phyloP scores from a whole-genome alignment of 2,329 filamentous ascomycete species.

The Cytospora chrysosperma region DNA sequence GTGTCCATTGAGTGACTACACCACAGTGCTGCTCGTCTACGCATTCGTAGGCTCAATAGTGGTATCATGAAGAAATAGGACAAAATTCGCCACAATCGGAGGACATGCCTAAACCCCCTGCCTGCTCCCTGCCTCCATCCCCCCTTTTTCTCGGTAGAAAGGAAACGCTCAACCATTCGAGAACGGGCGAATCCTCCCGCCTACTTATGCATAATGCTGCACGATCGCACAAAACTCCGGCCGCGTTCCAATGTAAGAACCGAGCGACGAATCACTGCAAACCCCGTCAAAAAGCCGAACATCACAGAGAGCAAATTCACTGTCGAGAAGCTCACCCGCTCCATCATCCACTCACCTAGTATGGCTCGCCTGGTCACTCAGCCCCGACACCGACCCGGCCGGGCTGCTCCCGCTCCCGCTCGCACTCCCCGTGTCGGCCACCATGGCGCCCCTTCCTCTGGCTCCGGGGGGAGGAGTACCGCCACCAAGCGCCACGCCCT shows the following conservation, averaged over 20 bases:
- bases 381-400: conserved; percentile 19
- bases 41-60: neutral
- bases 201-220: neutral
- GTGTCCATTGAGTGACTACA: neutral
- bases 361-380: conserved; percentile 16
- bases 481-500: conserved; percentile 22
- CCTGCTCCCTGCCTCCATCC: no score
- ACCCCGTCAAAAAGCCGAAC: conserved; percentile 5
- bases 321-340: neutral
- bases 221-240: conserved; percentile 6
- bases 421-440: conserved; percentile 15
- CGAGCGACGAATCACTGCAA: conserved; percentile 6
- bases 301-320: neutral
- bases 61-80: neutral
- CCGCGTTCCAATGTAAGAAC: conserved; percentile 1
- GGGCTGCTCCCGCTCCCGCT: conserved; percentile 12
- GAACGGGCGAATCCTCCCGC: no score
- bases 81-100: neutral
- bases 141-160: no score
- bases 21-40: neutral
- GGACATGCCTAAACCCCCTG: neutral
- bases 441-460: neutral
- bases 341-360: conserved; percentile 15
- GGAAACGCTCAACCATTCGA: no score
- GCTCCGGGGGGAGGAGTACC: neutral